Evolutionary conservation across 1,284 basidiomycete genomes (phyloP).

Genomic region (Puccinia polysora): DNA sequence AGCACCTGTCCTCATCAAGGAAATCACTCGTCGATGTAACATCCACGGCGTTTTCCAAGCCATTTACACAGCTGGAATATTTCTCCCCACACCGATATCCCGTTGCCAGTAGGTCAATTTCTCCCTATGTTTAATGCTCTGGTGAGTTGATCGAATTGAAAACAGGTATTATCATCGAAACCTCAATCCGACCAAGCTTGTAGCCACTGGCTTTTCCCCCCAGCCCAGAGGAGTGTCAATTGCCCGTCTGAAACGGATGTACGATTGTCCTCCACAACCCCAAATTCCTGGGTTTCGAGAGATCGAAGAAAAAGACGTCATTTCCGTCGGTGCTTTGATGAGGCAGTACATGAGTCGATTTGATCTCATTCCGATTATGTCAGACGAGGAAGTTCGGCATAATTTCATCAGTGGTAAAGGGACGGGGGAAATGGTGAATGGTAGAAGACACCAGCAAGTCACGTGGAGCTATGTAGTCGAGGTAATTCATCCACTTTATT

Average conservation of each 20-base stretch:
- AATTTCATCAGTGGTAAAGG: constrained; percentile 83
- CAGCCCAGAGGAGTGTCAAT: constrained; percentile 77
- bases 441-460: constrained; percentile 71
- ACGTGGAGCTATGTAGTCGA: constrained; percentile 96
- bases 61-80: constrained; percentile 88
- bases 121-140: constrained; percentile 33
- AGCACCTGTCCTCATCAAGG: constrained; percentile 94
- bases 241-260: constrained; percentile 72
- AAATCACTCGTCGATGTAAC: constrained; percentile 89
- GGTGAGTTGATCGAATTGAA: constrained; percentile 12
- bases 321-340: constrained; percentile 69
- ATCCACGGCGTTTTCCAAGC: constrained; percentile 90
- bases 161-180: constrained; percentile 93
- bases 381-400: constrained; percentile 75
- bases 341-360: constrained; percentile 77
- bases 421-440: constrained; percentile 58
- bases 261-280: constrained; percentile 61
- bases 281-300: constrained; percentile 72
- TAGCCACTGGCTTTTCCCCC: constrained; percentile 84
- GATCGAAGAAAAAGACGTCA: constrained; percentile 76
- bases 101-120: constrained; percentile 62
- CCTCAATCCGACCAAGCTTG: constrained; percentile 83
- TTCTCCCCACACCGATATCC: constrained; percentile 82
- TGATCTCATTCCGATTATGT: constrained; percentile 73
- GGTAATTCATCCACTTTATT: constrained; percentile 57